These are phyloP conservation scores for Apiospora arundinis DNA, from an alignment of 2,329 filamentous ascomycete species.

Conservation along the genomic window DNA sequence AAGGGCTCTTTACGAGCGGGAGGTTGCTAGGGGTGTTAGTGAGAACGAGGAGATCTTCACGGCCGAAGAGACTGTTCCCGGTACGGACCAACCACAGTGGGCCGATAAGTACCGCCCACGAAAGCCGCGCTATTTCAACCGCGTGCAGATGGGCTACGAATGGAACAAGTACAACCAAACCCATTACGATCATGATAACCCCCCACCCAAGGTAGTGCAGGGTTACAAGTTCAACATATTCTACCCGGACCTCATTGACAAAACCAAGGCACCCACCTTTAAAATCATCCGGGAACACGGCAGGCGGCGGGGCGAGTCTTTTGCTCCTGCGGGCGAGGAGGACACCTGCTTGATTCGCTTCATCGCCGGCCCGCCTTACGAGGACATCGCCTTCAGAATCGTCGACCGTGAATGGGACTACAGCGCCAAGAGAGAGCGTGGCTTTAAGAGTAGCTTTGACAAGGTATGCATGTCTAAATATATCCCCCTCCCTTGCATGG, in stretches of 20 bases:
- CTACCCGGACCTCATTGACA: conserved; percentile 96
- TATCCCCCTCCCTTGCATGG: conserved; percentile 27
- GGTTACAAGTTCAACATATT: conserved; percentile 99
- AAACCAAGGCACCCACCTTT: conserved; percentile 92
- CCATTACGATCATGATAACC: conserved; percentile 98
- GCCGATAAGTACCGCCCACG: conserved; percentile 84
- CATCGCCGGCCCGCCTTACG: conserved; percentile 92
- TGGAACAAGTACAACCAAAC: conserved; percentile 99
- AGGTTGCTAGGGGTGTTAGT: conserved; percentile 86
- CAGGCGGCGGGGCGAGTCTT: conserved; percentile 86
- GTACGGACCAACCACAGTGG: conserved; percentile 75
- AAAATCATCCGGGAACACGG: conserved; percentile 95
- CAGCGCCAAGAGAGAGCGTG: conserved; percentile 90
- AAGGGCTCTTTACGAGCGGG: conserved; percentile 88
- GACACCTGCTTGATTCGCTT: conserved; percentile 97
- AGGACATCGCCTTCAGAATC: conserved; percentile 96
- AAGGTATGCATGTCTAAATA: conserved; percentile 69
- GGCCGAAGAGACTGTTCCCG: conserved; percentile 80
- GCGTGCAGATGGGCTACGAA: conserved; percentile 98
- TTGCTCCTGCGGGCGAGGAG: conserved; percentile 91
- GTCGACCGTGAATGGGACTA: conserved; percentile 99
- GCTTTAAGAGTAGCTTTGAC: conserved; percentile 96
- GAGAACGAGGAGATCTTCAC: conserved; percentile 97
- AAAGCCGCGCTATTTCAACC: conserved; percentile 96
- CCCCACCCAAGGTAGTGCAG: conserved; percentile 96